Evolutionary conservation across 805 yeast genomes (phyloP), one percentile per base, ranked within the genome.

Genomic region (Metschnikowia santaceciliae): DNA sequence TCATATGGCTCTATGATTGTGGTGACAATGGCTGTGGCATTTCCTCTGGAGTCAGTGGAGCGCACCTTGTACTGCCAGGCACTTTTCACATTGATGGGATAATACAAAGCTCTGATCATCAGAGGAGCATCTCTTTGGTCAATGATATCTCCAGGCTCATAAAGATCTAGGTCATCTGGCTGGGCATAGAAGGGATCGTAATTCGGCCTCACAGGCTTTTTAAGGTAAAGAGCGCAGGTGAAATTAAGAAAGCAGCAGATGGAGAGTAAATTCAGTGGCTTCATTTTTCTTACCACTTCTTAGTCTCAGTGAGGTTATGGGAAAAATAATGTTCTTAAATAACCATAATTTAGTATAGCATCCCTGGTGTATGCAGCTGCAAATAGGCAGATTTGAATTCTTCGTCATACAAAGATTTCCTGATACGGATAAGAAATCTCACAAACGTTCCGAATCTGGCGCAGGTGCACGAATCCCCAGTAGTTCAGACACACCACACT

Each of bases 61-160:
- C 67, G 57, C 17, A 63, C 60, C 48, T 61, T 52, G 26, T 57
- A 54, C 50, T 67, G 70, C 57, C 56, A 59, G 6, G 53, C 56
- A 20, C 22, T 42, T 30, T 48, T 22, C 35, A 55, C 56, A 39
- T 54, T 48, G 13, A 40, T 22, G 6, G 57, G 46, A 19, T 49
- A 42, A 38, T 36, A 46, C 4, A 52, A 26, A 6, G 48, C 48
- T 19, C 53, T 41, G 15, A 49, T 36, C 23, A 33, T 46, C 23
- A 46, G 26, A 5, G 55, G 53, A 1, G 46, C 50, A 2, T 6
- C 30, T 19, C 53, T 22, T 3, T 6, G 34, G 14, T 47, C 42
- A n/a, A 52, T 46, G 19, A 52, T 46, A 6, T 49, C 51, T 3
- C 55, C 53, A 3, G 23, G 26, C 13, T 40, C 36, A 15, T 39